Percentiles rank a stretch among this genome's conserved stretches.
Conservation (phyloP, 768 basidiomycete genomes). For the Mycena rebaudengoi region DNA sequence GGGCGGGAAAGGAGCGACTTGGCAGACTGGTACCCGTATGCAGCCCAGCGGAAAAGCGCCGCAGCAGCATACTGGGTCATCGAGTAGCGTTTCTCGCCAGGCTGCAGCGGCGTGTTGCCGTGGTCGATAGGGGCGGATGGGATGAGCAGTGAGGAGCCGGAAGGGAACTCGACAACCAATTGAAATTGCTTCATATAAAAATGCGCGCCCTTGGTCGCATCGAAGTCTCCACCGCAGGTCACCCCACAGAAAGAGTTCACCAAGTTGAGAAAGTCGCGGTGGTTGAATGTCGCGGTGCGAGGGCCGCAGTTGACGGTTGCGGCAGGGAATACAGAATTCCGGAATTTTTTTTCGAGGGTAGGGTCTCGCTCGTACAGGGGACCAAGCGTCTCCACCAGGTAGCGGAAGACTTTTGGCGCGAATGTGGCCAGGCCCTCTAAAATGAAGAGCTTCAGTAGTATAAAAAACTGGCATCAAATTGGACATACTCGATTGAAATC, state of each 20-base stretch:
- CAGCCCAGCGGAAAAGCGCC: background rate
- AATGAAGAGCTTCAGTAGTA: no score
- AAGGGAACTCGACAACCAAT: constrained; percentile 27
- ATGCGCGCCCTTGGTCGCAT: constrained; percentile 9
- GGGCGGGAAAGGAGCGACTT: background rate
- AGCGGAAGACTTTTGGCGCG: background rate
- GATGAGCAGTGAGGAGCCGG: background rate
- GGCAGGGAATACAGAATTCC: background rate
- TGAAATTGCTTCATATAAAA: constrained; percentile 18
- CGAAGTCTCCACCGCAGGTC: background rate
- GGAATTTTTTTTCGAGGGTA: background rate
- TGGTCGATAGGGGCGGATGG: constrained; percentile 1
- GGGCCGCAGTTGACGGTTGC: background rate
- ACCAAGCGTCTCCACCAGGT: background rate
- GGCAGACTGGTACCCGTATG: background rate
- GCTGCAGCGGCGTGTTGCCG: constrained; percentile 19
- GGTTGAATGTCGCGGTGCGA: constrained; percentile 1
- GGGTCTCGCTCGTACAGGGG: background rate
- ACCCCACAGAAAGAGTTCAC: constrained; percentile 14
- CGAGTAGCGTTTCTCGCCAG: constrained; percentile 24
- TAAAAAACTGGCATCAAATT: no score
- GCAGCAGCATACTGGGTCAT: constrained; percentile 32
- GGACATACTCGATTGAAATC: background rate
- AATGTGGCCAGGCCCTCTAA: background rate
- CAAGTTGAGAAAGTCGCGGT: constrained; percentile 1